These are phyloP conservation scores for Ilex paraguariensis DNA, from an alignment of 305 asterid species.

Conservation along the genomic window DNA sequence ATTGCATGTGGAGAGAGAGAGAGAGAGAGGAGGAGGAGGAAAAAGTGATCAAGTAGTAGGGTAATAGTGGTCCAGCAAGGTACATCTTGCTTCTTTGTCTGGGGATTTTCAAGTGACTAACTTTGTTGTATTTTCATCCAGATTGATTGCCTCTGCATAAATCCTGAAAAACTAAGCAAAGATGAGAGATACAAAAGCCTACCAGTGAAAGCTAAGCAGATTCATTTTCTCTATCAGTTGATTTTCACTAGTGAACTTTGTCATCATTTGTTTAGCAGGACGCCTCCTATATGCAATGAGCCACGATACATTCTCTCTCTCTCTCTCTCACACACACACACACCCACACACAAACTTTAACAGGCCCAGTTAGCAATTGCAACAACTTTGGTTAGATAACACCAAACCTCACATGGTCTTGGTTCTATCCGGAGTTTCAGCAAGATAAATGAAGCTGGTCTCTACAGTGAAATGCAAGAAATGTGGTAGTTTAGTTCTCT, in stretches of 20 bases:
- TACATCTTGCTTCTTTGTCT: constrained; percentile 7
- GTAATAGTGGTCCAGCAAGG: constrained; percentile 14
- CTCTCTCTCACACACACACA: constrained; percentile 4
- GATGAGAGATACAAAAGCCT: constrained; percentile 9
- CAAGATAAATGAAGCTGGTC: neutral
- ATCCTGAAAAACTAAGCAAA: constrained; percentile 20
- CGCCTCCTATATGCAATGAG: no score
- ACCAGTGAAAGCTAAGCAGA: constrained; percentile 15
- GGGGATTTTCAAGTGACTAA: constrained; percentile 20
- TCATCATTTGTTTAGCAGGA: constrained; percentile 28
- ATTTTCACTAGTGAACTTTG: constrained; percentile 33
- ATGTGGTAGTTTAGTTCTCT: constrained; percentile 28
- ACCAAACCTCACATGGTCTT: constrained; percentile 41
- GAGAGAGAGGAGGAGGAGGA: neutral
- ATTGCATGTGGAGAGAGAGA: neutral
- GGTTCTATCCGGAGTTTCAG: neutral
- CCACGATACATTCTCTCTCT: constrained; percentile 2
- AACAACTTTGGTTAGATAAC: constrained; percentile 13
- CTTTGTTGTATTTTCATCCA: constrained; percentile 13
- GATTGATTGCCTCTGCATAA: constrained; percentile 17
- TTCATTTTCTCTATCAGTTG: constrained; percentile 27
- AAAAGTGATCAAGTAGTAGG: neutral
- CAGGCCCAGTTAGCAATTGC: constrained; percentile 1
- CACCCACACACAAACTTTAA: neutral
- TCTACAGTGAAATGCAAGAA: constrained; percentile 10